Evolutionary conservation across 108 stramenopile genomes (phyloP).

Genomic region (Fragilariopsis cylindrus): DNA sequence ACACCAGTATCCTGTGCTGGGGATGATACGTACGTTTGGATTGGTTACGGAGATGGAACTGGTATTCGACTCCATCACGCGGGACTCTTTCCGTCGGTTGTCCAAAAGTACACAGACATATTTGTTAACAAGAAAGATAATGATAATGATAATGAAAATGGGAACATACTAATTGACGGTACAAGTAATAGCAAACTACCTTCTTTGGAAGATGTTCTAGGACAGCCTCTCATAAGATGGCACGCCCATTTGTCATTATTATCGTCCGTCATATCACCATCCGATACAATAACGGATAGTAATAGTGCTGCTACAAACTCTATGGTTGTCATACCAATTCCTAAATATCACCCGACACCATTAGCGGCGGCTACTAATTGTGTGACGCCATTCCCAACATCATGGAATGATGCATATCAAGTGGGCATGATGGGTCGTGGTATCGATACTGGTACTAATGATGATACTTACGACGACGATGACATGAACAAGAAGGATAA

Average conservation of each 20-base stretch:
- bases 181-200: not conserved
- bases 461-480: not conserved
- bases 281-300: not conserved
- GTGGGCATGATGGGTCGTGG: conserved; percentile 18
- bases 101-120: conserved; percentile 31
- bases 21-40: conserved; percentile 50
- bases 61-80: conserved; percentile 68
- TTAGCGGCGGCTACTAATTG: conserved; percentile 25
- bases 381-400: conserved; percentile 29
- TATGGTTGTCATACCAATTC: conserved; percentile 37
- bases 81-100: conserved; percentile 61
- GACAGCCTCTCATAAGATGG: conserved; percentile 29
- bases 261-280: conserved; percentile 13
- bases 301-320: not conserved
- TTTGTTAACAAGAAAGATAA: not conserved
- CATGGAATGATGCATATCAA: conserved; percentile 32
- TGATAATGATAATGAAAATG: not conserved
- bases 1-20: conserved; percentile 1
- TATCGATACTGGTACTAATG: conserved; percentile 6
- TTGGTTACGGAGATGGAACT: conserved; percentile 73
- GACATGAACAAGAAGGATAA: not conserved
- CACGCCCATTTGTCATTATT: conserved; percentile 30
- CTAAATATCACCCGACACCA: conserved; percentile 49
- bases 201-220: conserved; percentile 35
- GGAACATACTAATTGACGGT: not conserved